Evolutionary conservation across 2,329 filamentous ascomycete species (phyloP).

Genomic region (Exophiala aquamarina): DNA sequence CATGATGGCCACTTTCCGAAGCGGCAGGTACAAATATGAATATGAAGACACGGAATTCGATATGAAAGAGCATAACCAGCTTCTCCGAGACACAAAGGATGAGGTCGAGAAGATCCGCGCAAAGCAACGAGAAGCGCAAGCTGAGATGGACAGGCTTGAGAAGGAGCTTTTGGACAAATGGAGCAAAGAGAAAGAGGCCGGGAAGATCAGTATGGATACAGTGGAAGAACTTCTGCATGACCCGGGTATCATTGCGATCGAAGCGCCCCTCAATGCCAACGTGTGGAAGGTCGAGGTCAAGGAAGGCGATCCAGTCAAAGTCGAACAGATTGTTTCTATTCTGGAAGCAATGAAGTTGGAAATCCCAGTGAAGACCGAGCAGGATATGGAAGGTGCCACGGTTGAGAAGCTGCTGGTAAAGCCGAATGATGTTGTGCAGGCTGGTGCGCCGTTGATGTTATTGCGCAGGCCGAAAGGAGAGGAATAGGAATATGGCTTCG

Average conservation of each 20-base stretch:
- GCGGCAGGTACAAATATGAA: slow-evolving; percentile 53
- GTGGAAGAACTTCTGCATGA: slow-evolving; percentile 51
- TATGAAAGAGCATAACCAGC: slow-evolving; percentile 54
- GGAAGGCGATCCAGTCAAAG: slow-evolving; percentile 42
- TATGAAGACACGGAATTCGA: slow-evolving; percentile 54
- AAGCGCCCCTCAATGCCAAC: slow-evolving; percentile 50
- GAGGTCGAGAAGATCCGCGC: slow-evolving; percentile 49
- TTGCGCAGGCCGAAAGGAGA: slow-evolving; percentile 26
- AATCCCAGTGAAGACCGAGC: slow-evolving; percentile 43
- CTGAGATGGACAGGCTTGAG: slow-evolving; percentile 41
- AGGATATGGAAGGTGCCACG: slow-evolving; percentile 28
- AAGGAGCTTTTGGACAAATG: slow-evolving; percentile 38
- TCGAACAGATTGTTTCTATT: slow-evolving; percentile 46
- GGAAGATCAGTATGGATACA: slow-evolving; percentile 50
- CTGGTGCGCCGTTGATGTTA: slow-evolving; percentile 35
- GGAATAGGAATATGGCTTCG: too few species aligned
- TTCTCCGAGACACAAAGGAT: slow-evolving; percentile 46
- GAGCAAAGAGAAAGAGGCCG: slow-evolving; percentile 46
- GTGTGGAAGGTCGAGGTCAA: slow-evolving; percentile 52
- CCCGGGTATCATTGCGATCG: slow-evolving; percentile 38
- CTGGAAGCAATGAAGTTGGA: slow-evolving; percentile 62
- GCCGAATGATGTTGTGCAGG: slow-evolving; percentile 39
- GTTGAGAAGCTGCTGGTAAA: slow-evolving; percentile 44
- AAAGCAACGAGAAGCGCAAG: slow-evolving; percentile 50
- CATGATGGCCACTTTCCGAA: slow-evolving; percentile 49